phyloP scores from a whole-genome alignment of 1,139 yeast species.

The Sugiyamaella castrensis region DNA sequence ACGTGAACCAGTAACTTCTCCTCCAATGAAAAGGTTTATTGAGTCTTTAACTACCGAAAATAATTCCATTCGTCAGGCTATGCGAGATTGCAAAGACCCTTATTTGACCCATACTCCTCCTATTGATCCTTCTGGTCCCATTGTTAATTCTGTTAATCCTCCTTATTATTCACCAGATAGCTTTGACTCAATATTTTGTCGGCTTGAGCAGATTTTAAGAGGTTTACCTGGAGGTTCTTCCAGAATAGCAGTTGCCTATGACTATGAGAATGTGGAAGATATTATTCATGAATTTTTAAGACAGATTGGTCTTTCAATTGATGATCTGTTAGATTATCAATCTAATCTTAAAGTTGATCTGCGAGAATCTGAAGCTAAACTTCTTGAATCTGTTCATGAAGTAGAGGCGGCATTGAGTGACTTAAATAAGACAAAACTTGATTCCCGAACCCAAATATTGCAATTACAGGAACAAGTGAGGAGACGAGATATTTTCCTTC shows the following conservation, averaged over 20 bases:
- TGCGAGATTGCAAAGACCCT: slow-evolving; percentile 12
- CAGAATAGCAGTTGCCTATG: neutral
- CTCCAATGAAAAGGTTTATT: slow-evolving; percentile 12
- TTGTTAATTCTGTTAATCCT: neutral
- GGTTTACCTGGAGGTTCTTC: slow-evolving; percentile 5
- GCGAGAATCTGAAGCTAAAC: slow-evolving; percentile 3
- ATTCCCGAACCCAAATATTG: neutral
- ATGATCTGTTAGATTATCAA: slow-evolving; percentile 1
- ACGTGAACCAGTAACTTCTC: neutral
- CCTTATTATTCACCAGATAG: neutral
- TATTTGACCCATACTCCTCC: slow-evolving; percentile 3
- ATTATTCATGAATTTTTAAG: neutral
- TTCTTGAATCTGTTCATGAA: slow-evolving; percentile 6
- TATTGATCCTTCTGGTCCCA: neutral
- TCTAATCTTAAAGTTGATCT: neutral
- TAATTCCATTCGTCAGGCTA: slow-evolving; percentile 13
- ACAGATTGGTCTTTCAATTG: neutral
- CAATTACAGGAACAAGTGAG: slow-evolving; percentile 4
- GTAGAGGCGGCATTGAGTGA: neutral
- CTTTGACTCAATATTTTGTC: neutral
- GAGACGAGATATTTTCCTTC: neutral
- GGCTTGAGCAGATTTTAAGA: slow-evolving; percentile 5
- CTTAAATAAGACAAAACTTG: slow-evolving; percentile 1
- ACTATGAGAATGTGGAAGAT: neutral
- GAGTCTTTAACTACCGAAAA: slow-evolving; percentile 9